Conservation (phyloP, 495 filamentous ascomycete species). For the Aspergillus asperescens region DNA sequence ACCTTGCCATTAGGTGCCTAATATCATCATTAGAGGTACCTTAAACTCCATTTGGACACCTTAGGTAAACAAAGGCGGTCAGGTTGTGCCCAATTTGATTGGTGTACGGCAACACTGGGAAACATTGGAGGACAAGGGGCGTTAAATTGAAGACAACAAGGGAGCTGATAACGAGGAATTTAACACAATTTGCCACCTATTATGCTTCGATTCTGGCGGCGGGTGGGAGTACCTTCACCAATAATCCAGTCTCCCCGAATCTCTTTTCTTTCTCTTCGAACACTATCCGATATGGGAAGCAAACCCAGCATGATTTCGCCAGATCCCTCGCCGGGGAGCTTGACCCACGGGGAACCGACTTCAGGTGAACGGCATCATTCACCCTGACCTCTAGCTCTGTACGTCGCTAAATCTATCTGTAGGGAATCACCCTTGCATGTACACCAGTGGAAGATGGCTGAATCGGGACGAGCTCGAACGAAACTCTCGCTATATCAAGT, state of each 20-base stretch:
- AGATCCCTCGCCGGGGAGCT: not conserved
- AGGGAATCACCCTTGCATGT: slow-evolving; percentile 34
- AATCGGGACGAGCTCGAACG: slow-evolving; percentile 32
- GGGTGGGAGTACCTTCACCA: not conserved
- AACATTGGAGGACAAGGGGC: no score
- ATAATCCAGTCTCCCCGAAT: not conserved
- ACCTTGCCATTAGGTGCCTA: no score
- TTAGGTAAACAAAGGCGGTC: no score
- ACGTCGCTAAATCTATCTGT: not conserved
- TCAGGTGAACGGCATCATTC: not conserved
- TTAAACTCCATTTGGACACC: no score
- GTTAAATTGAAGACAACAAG: no score
- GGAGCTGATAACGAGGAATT: not conserved
- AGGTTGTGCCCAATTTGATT: no score
- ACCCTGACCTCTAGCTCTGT: not conserved
- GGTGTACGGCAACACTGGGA: no score
- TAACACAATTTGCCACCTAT: not conserved
- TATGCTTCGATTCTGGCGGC: not conserved
- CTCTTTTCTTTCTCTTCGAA: no score
- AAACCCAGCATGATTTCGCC: not conserved
- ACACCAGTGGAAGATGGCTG: slow-evolving; percentile 42
- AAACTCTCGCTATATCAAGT: slow-evolving; percentile 31
- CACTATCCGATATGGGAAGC: not conserved
- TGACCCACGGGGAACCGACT: not conserved
- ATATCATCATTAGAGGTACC: no score